Evolutionary conservation across 2,329 filamentous ascomycete genomes (phyloP).

Genomic region (Neocucurbitaria cava): DNA sequence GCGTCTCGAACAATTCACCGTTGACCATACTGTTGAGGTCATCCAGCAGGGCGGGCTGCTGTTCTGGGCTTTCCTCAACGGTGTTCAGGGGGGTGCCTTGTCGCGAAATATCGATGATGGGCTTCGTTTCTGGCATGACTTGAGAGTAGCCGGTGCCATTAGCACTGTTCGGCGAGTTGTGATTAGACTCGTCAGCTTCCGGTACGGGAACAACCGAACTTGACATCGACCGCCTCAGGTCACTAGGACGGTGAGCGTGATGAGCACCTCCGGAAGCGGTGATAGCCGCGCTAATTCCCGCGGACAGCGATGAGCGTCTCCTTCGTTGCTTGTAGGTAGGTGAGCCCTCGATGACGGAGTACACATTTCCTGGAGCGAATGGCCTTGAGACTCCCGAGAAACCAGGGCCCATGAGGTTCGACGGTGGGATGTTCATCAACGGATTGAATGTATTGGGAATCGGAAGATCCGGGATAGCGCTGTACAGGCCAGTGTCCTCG

Average conservation of each 20-base stretch:
- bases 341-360: conserved; percentile 95
- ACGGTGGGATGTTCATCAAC: conserved; percentile 88
- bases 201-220: conserved; percentile 81
- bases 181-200: conserved; percentile 78
- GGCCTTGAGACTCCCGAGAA: conserved; percentile 74
- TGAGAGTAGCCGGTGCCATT: conserved; percentile 64
- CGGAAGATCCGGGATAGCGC: conserved; percentile 88
- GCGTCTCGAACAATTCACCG: conserved; percentile 46
- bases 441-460: conserved; percentile 79
- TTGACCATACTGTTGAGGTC: conserved; percentile 64
- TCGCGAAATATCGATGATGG: conserved; percentile 78
- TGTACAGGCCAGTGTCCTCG: conserved; percentile 95
- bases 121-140: conserved; percentile 76
- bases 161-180: conserved; percentile 80
- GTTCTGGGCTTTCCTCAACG: conserved; percentile 79
- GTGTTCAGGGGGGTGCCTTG: conserved; percentile 89
- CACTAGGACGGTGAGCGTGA: conserved; percentile 79
- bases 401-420: conserved; percentile 80
- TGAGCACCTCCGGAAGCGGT: conserved; percentile 63
- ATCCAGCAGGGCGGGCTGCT: conserved; percentile 73
- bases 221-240: conserved; percentile 89
- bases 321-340: conserved; percentile 98
- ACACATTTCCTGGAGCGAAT: conserved; percentile 79
- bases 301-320: conserved; percentile 89
- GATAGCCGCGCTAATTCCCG: conserved; percentile 76